Base-by-base conservation (phyloP, 306 rosid genomes). In the Pueraria montana region DNA sequence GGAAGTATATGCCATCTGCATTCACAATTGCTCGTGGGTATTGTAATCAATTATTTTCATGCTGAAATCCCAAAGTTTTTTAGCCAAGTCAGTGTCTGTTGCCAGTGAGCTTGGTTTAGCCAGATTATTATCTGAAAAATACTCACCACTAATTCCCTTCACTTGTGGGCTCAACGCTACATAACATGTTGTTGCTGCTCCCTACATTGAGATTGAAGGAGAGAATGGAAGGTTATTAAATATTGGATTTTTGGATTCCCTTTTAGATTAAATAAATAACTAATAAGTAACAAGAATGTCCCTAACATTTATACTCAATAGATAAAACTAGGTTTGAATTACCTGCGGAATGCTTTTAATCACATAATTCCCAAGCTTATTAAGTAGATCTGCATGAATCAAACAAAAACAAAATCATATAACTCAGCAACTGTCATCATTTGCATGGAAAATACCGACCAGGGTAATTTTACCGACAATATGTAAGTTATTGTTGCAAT, bases 151-250 rank as follows among this genome's bases (percentile, higher is more conserved):
- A 34, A 92, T 64, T 78, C 96, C 98, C 82, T 79, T 80, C 73
- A 86, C 91, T 77, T 92, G 90, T 21, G 96, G 93, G 80, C 93
- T 81, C 86, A 95, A 71, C 32, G 99, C 98, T 69, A 89, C 87
- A 65, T 95, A 93, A 85, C 98, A 93, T 12, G 94, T 87, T 77
- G 99, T 95, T 32, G 98, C 98, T 62, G 99, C 97, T 77, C 98
- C 98, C 99, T 95, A 34, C 43, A 84, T 36, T 61, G 71, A 77
- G 18, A 59, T 63, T 62, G 42, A 10, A 76, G 80, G 34, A 42
- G 50, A 80, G 20, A 64, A 89, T 42, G 48, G 23, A 71, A 7
- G 16, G 3, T 20, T 43, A 56, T 17, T 32, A 59, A 65, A 30
- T 13, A 59, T 45, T 16, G 59, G 38, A 69, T 55, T 34, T 36